A percentile compares a stretch with the other conserved stretches of the same genome.
Evolutionary conservation across 306 rosid genomes (phyloP).

Genomic region (cucumber (Cucumis sativus)): DNA sequence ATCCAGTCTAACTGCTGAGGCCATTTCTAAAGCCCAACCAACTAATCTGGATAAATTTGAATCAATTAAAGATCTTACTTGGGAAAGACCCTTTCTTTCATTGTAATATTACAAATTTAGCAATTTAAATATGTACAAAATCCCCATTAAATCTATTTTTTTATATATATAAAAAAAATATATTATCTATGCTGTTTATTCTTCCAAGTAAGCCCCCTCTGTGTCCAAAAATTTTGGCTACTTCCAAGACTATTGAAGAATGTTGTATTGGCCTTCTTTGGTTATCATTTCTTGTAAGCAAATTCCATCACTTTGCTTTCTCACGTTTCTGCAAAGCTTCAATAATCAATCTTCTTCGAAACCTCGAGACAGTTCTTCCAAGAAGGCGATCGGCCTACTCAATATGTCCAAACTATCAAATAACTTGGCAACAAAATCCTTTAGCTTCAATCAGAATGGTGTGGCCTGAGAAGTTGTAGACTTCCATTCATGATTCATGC

Average conservation of each 20-base stretch:
- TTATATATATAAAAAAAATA: too few species aligned
- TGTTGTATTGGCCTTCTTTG: background rate
- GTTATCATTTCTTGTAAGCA: background rate
- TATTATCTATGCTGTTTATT: background rate
- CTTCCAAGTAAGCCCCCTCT: background rate
- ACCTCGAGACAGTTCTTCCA: background rate
- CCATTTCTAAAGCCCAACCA: too few species aligned
- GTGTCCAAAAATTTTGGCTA: background rate
- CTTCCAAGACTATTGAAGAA: background rate
- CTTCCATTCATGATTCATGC: constrained; percentile 22
- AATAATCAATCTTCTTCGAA: background rate
- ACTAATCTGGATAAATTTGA: too few species aligned
- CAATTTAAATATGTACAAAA: too few species aligned
- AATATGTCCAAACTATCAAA: background rate
- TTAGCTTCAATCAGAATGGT: background rate
- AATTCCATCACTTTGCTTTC: background rate
- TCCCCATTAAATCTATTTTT: too few species aligned
- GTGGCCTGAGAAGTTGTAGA: constrained; percentile 7
- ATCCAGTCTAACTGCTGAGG: too few species aligned
- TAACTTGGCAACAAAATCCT: background rate
- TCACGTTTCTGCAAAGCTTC: background rate
- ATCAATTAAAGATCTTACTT: too few species aligned
- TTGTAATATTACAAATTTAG: too few species aligned
- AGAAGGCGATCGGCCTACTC: background rate
- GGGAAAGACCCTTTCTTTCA: too few species aligned